Base-by-base conservation (phyloP, 345 rosid species). In the Odontarrhena argentea region DNA sequence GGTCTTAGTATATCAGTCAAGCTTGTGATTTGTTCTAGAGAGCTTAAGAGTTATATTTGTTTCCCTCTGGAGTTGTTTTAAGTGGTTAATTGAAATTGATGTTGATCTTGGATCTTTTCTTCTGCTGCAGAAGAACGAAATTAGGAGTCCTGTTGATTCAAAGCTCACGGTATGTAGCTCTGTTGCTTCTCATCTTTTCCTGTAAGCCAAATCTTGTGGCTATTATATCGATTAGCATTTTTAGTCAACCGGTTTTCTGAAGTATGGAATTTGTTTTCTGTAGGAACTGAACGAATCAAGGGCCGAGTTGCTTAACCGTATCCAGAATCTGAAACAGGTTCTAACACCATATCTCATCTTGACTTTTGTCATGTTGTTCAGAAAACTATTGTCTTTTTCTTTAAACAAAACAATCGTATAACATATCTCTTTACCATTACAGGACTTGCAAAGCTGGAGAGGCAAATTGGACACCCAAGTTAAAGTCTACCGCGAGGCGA, bases 401-500 rank as follows among this genome's bases (percentile, higher is more conserved):
- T 10, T 40, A 11, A 2, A 24, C 50, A 15, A 47, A 32, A 3
- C 44, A 47, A 37, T 2, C 7, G 24, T 51, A 28, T 22, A 25
- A 34, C 15, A 32, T 12, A 6, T 68, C 49, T 54, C 22, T 60
- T 70, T 69, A 14, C n/a, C 2, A 44, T 7, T 37, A 41, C 66
- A 94, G 99, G 99, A 94, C 80, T 79, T 94, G 82, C 92, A 94
- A 75, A 77, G 79, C 69, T 94, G 99, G 99, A 88, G 99, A 61
- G 86, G 92, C 22, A 94, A 87, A 76, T 64, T 94, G 9, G 96
- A 94, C 58, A 87, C 95, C 40, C 97, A 94, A 81, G 97, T 91
- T 46, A 88, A 80, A 79, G 78, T 87, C 65, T 87, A 91, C 72
- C 89, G 87, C 0, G 88, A 88, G 78, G 99, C 91, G 43, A 82